Conservation (phyloP, 2,329 filamentous ascomycete genomes). For the Sclerotinia sclerotiorum region DNA sequence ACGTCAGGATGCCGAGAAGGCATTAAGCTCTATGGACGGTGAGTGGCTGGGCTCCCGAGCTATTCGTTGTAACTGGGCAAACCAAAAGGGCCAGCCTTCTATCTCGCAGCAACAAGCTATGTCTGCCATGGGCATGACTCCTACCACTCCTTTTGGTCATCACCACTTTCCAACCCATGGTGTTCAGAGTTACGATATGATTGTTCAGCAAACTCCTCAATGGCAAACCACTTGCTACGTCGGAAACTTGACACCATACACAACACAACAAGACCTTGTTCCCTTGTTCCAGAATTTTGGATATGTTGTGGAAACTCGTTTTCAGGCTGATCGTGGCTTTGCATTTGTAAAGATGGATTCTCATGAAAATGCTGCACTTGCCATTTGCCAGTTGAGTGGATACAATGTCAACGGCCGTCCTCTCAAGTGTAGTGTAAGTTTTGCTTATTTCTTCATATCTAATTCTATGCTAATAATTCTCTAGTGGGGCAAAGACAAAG, state of each 20-base stretch:
- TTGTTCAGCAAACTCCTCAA: constrained; percentile 87
- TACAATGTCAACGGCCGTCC: constrained; percentile 98
- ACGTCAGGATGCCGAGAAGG: constrained; percentile 89
- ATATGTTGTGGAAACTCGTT: constrained; percentile 93
- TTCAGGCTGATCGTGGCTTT: constrained; percentile 97
- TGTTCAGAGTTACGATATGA: constrained; percentile 96
- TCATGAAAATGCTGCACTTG: constrained; percentile 97
- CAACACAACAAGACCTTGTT: constrained; percentile 93
- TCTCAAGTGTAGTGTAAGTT: constrained; percentile 95
- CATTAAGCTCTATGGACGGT: constrained; percentile 95
- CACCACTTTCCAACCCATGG: constrained; percentile 98
- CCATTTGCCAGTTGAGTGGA: constrained; percentile 95
- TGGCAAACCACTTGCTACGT: constrained; percentile 99
- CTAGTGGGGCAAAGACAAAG: constrained; percentile 99
- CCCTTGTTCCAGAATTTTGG: constrained; percentile 98
- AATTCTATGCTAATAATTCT: constrained; percentile 41
- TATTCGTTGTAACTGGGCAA: constrained; percentile 99
- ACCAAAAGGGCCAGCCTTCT: constrained; percentile 99
- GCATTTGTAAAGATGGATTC: constrained; percentile 99
- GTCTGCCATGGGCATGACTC: constrained; percentile 97
- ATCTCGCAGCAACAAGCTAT: constrained; percentile 97
- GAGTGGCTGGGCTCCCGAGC: constrained; percentile 98
- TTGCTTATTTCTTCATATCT: constrained; percentile 14
- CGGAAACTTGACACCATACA: constrained; percentile 96
- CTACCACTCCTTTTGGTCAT: constrained; percentile 92